phyloP scores from a whole-genome alignment of 1,139 yeast genomes.

The Yamadazyma atmosphaerica region DNA sequence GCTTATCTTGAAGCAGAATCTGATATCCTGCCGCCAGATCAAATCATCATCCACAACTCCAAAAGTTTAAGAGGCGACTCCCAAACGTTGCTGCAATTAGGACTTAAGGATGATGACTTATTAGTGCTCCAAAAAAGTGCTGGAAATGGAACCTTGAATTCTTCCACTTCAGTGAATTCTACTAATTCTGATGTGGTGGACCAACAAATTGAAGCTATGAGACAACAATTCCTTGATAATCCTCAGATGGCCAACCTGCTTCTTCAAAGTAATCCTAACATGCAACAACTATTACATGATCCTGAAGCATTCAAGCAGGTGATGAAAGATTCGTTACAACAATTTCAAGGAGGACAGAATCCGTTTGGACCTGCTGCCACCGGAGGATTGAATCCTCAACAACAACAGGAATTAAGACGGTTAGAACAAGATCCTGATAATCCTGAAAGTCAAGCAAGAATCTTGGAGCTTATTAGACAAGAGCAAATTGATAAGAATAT shows the following conservation, averaged over 20 bases:
- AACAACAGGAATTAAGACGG: conserved; percentile 50
- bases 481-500: conserved; percentile 78
- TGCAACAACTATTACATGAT: conserved; percentile 49
- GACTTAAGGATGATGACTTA: conserved; percentile 60
- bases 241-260: conserved; percentile 38
- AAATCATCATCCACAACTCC: conserved; percentile 51
- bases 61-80: conserved; percentile 31
- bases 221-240: conserved; percentile 48
- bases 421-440: conserved; percentile 67
- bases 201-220: conserved; percentile 48
- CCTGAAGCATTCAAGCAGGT: conserved; percentile 51
- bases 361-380: conserved; percentile 7
- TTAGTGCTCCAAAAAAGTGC: conserved; percentile 31
- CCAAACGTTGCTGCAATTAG: conserved; percentile 43
- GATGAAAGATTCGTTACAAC: conserved; percentile 34
- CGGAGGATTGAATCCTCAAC: conserved; percentile 13
- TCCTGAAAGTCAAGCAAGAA: conserved; percentile 67
- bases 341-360: conserved; percentile 16
- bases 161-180: conserved; percentile 4
- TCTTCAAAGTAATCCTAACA: conserved; percentile 36
- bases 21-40: conserved; percentile 46
- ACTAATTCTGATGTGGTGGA: conserved; percentile 20
- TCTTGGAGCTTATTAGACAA: conserved; percentile 68
- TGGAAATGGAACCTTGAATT: conserved; percentile 3
- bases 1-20: conserved; percentile 82